A percentile compares a stretch with the other conserved stretches of the same genome.
phyloP scores from a whole-genome alignment of 2,329 filamentous ascomycete species.

The Talaromyces sp. region DNA sequence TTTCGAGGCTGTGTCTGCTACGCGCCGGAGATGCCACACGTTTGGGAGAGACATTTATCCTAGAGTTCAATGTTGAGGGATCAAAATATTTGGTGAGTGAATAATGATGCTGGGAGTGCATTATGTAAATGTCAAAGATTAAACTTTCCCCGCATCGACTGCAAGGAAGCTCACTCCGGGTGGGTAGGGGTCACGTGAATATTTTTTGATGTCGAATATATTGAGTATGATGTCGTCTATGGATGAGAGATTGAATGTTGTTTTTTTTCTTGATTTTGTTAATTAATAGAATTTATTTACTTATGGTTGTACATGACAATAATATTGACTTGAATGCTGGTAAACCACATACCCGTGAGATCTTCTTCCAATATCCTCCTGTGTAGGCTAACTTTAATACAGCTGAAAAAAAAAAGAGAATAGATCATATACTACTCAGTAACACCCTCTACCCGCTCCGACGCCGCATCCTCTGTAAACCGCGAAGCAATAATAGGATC shows the following conservation, averaged over 20 bases:
- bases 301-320: no score
- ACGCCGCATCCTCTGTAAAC: slow-evolving; percentile 21
- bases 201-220: neutral
- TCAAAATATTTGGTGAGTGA: neutral
- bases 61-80: neutral
- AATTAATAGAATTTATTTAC: no score
- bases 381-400: neutral
- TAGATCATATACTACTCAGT: slow-evolving; percentile 28
- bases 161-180: neutral
- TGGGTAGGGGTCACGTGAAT: neutral
- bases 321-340: no score
- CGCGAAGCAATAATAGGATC: slow-evolving; percentile 34
- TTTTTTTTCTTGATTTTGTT: no score
- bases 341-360: no score
- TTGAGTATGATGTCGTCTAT: no score
- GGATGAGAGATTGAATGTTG: no score
- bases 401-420: neutral
- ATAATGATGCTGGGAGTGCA: neutral
- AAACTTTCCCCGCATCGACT: neutral
- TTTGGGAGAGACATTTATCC: slow-evolving; percentile 55
- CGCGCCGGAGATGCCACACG: slow-evolving; percentile 76
- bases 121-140: neutral
- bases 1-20: slow-evolving; percentile 77
- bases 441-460: slow-evolving; percentile 24
- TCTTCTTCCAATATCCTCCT: neutral